Evolutionary conservation across 2,329 filamentous ascomycete genomes (phyloP), one percentile per base, ranked within the genome.

Genomic region (Exophiala dermatitidis): DNA sequence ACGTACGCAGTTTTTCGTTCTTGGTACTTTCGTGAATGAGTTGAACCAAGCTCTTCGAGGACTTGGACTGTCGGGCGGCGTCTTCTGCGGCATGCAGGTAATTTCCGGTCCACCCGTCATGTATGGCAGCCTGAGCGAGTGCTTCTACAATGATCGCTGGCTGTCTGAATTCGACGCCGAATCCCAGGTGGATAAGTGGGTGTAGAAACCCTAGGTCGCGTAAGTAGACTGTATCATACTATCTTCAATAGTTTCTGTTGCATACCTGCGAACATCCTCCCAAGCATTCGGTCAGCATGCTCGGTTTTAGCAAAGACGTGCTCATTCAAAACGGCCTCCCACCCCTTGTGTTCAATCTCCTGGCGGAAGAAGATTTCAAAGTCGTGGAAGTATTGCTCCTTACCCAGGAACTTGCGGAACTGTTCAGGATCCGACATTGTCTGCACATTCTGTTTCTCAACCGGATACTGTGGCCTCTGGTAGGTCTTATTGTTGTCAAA

Each of bases 151-250:
- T 77, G 55, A 93, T 80, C 33, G 82, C 83, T 1, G 86, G 86
- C 65, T 90, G 86, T 3, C 74, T 62, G 73, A 87, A 91, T 65
- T 93, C 88, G 37, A 93, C 66, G 7, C 86, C 88, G 64, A 87
- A 90, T 54, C 87, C 85, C 19, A 91, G 76, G 67, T 93, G 86
- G 57, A 94, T 89, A 30, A 90, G 71, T 3, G 88, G 86, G 64
- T 93, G 87, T 5, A 87, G 63, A 60, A 88, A 78, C 1, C 84
- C 81, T 73, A 55, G 10, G 31, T 48, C 8, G 7, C 3, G 48
- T 54, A 31, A 50, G 46, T 33, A 48, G 32, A 19, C 5, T 6
- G n/a, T n/a, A 41, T 9, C 19, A 33, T 26, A 31, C 37, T 26
- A 3, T 44, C 3, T 44, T 4, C 9, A 10, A 12, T 40, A 28